These are phyloP conservation scores for Aspergillus felis DNA, from an alignment of 2,329 filamentous ascomycete species.

Conservation along the genomic window DNA sequence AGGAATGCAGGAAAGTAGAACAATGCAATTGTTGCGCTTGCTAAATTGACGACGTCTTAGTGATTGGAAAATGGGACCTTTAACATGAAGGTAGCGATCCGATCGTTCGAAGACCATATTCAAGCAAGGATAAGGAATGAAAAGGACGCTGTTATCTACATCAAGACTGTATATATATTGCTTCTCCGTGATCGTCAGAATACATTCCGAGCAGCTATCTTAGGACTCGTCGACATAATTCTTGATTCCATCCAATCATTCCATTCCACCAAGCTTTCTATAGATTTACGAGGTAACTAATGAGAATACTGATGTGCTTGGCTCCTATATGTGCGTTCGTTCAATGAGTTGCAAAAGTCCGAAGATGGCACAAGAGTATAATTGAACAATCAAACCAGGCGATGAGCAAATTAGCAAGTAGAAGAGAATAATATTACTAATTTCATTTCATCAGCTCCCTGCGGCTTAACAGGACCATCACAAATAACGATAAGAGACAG, in stretches of 20 bases:
- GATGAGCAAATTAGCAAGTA: neutral
- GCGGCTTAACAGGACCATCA: neutral
- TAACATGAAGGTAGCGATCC: neutral
- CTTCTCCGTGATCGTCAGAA: neutral
- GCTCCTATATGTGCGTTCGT: neutral
- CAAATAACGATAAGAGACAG: neutral
- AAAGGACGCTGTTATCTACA: neutral
- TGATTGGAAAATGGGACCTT: neutral
- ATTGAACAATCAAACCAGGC: neutral
- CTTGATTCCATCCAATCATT: neutral
- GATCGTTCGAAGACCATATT: neutral
- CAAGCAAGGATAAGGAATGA: neutral
- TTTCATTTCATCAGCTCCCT: neutral
- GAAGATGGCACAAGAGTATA: neutral
- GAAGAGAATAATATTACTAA: neutral
- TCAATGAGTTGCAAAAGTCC: neutral
- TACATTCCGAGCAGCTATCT: neutral
- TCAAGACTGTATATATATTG: neutral
- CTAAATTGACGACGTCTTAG: neutral
- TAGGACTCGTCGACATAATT: too few species aligned
- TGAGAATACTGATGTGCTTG: neutral
- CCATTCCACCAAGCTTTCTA: neutral
- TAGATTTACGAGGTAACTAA: neutral
- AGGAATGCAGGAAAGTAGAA: neutral
- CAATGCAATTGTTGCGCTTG: neutral